phyloP scores from a whole-genome alignment of 2,329 filamentous ascomycete genomes.

The Sporothrix humicola region DNA sequence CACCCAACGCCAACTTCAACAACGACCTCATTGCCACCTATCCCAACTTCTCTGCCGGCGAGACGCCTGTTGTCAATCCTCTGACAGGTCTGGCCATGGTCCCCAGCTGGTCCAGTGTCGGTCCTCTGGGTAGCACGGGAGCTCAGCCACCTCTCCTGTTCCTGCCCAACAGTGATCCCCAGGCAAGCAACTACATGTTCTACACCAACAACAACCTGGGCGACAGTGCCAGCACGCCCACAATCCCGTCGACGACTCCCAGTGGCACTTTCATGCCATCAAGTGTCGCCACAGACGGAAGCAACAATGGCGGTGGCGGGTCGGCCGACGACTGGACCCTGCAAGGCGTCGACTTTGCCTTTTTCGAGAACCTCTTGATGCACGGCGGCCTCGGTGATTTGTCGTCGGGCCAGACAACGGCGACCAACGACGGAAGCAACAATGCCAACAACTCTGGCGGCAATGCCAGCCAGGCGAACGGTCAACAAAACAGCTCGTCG shows the following conservation, averaged over 20 bases:
- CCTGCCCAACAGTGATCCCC: constrained; percentile 15
- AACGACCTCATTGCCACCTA: neutral
- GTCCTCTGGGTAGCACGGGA: neutral
- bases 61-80: constrained; percentile 7
- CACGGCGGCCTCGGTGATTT: constrained; percentile 20
- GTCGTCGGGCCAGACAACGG: neutral
- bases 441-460: neutral
- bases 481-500: neutral
- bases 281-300: neutral
- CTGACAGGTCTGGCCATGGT: constrained; percentile 11
- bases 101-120: constrained; percentile 19
- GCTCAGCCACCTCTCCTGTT: neutral
- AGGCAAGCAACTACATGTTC: constrained; percentile 21
- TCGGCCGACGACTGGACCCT: constrained; percentile 44
- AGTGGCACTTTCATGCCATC: constrained; percentile 4
- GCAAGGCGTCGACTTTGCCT: constrained; percentile 46
- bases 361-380: constrained; percentile 42
- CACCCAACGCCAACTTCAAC: neutral
- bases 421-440: neutral
- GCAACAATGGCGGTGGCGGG: neutral
- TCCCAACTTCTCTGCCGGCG: neutral
- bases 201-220: neutral
- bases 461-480: neutral
- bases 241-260: neutral
- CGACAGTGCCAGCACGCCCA: neutral